phyloP scores from a whole-genome alignment of 805 yeast genomes.

The Candida easanensis region DNA sequence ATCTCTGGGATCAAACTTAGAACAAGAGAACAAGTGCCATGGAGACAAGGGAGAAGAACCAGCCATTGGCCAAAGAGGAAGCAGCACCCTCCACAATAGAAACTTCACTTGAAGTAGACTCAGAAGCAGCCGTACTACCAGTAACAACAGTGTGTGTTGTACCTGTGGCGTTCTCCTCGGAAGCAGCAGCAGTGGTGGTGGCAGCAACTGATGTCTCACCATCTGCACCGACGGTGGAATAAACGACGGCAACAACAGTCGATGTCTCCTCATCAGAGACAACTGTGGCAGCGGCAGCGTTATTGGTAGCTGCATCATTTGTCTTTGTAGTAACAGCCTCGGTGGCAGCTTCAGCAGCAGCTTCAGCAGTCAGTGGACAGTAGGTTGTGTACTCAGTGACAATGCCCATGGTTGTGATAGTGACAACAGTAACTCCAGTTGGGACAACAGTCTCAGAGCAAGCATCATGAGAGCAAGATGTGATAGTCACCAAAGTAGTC shows the following conservation, averaged over 20 bases:
- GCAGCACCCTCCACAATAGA: no score
- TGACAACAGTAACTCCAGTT: conserved; percentile 19
- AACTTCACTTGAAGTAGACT: no score
- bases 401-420: conserved; percentile 9
- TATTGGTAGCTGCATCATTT: conserved; percentile 8
- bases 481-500: conserved; percentile 15
- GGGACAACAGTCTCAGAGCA: conserved; percentile 12
- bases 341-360: conserved; percentile 10
- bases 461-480: conserved; percentile 14
- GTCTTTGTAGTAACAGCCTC: conserved; percentile 7
- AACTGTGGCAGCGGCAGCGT: conserved; percentile 5
- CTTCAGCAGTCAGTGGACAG: conserved; percentile 9
- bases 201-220: conserved; percentile 23
- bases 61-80: no score
- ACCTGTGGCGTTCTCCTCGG: no score
- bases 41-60: no score
- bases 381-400: no score
- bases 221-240: conserved; percentile 24
- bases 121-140: no score
- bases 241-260: conserved; percentile 7
- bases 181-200: conserved; percentile 29
- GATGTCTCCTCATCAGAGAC: conserved; percentile 3
- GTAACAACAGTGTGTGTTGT: no score
- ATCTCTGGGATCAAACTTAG: no score
- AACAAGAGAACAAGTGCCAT: no score